Evolutionary conservation across 164 flowering plant genomes (phyloP), one percentile per base, ranked within the genome.

Genomic region (Cinnamomum micranthum): DNA sequence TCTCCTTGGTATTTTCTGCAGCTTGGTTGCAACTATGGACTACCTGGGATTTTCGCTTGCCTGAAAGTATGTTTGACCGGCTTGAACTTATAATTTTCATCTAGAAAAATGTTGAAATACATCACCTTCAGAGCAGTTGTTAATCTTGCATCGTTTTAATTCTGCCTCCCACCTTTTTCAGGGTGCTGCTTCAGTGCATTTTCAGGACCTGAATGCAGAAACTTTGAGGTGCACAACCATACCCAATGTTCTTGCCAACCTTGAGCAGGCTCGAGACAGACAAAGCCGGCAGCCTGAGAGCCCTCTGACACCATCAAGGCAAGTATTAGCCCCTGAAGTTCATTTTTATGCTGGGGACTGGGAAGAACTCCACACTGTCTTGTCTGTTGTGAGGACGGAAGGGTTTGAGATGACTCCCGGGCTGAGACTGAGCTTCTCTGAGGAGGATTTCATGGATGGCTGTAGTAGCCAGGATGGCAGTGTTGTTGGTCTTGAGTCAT

Each of bases 31-130:
- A 85, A 83, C 78, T 89, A 90, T 85, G 99, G 99, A 68, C 91
- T 94, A 74, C 89, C 99, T 23, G 99, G 99, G 70, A 89, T 88
- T 33, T 94, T 93, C 79, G 94, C 99, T 79, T 95, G 98, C 88
- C 75, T 95, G 75, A 92, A 93, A 97, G 99, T 95, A 85, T 64
- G 27, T 52, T 64, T 41, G 23, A 41, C 41, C 35, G 10, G 28
- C 47, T 28, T 67, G 22, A 31, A 19, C 20, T 67, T 17, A 25
- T 13, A 14, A 67, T 67, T 17, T 1, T 15, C 12, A 17, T 33
- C 69, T 67, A 41, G 11, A 41, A 41, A 41, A 7, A 6, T 7
- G 47, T 9, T 41, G 47, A 41, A 17, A 14, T 67, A 25, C 17
- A 12, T 64, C 33, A 67, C 28, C 33, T 31, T 19, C 10, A 28